A percentile compares a stretch with the other conserved stretches of the same genome.
Conservation (phyloP, 345 rosid species). For the Cardamine occulta region DNA sequence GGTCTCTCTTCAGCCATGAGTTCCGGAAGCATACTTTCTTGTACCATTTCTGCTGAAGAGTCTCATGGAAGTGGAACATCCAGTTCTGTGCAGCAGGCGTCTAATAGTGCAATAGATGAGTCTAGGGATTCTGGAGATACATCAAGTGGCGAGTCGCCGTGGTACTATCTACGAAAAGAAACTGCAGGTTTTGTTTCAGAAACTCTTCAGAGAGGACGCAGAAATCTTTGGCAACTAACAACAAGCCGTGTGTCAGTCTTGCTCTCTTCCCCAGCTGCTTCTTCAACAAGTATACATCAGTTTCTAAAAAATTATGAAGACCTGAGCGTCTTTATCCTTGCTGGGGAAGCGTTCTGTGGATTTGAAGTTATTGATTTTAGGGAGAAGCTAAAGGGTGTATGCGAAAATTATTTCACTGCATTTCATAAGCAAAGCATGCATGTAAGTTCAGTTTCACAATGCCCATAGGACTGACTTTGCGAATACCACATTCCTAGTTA, state of each 20-base stretch:
- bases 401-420: slow-evolving; percentile 78
- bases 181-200: slow-evolving; percentile 82
- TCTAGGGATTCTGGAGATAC: slow-evolving; percentile 56
- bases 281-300: slow-evolving; percentile 93
- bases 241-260: slow-evolving; percentile 91
- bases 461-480: slow-evolving; percentile 21
- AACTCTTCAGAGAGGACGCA: slow-evolving; percentile 87
- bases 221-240: slow-evolving; percentile 97
- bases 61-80: slow-evolving; percentile 43
- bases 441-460: slow-evolving; percentile 58
- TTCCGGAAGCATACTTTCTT: slow-evolving; percentile 46
- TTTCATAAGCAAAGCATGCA: slow-evolving; percentile 88
- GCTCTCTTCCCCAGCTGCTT: slow-evolving; percentile 82
- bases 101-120: slow-evolving; percentile 48
- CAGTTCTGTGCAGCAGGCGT: slow-evolving; percentile 34
- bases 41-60: slow-evolving; percentile 49
- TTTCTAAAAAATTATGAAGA: slow-evolving; percentile 94
- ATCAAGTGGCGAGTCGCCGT: slow-evolving; percentile 77
- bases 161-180: slow-evolving; percentile 95
- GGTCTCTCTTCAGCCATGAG: slow-evolving; percentile 46
- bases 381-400: slow-evolving; percentile 86
- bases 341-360: slow-evolving; percentile 98
- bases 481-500: slow-evolving; percentile 27
- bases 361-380: slow-evolving; percentile 89
- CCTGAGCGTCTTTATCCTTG: slow-evolving; percentile 78